Evolutionary conservation across 2,329 filamentous ascomycete genomes (phyloP), one percentile per base, ranked within the genome.

Genomic region (Aspergillus amoenus): DNA sequence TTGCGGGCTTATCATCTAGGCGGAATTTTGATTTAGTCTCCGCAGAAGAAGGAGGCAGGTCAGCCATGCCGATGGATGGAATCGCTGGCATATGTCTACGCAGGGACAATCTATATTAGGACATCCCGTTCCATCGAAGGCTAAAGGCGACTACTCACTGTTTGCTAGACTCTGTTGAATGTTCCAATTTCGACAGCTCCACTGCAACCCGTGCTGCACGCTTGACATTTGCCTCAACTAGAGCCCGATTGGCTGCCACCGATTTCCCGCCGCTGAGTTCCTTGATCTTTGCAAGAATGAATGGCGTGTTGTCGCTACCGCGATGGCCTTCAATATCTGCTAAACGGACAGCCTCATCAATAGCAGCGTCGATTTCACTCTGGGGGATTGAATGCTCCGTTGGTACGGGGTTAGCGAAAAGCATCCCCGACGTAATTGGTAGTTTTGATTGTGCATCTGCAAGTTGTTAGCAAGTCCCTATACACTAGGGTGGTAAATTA

Each of bases 331-430:
- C 82, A 61, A 84, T 79, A 30, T 82, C 78, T 4, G 84, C 88
- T 65, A 90, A 85, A 21, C 76, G 74, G 45, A 93, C 80, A 0
- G 90, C 90, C 66, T 84, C 80, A 60, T 84, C 80, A 63, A 94
- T 91, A 41, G 87, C 82, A 22, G 73, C 75, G 63, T 89, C 83
- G 82, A 94, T 93, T 66, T 90, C 84, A 5, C 78, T 73, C 56
- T 87, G 86, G 1, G 89, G 84, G 48, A 97, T 88, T 15, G 85
- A 88, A 65, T 82, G 78, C 57, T 89, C 79, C 52, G 83, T 78
- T 0, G 92, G 89, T 37, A 96, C 89, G 0, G 93, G 93, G 70
- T 96, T 97, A 55, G 93, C 93, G 69, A 99, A 93, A 56, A 93
- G 79, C 54, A 97, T 77, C 8, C 93, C 94, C 1, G 90, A 91